Base-by-base conservation (phyloP, 208 protist species). In the Trypanosoma platydactyli region DNA sequence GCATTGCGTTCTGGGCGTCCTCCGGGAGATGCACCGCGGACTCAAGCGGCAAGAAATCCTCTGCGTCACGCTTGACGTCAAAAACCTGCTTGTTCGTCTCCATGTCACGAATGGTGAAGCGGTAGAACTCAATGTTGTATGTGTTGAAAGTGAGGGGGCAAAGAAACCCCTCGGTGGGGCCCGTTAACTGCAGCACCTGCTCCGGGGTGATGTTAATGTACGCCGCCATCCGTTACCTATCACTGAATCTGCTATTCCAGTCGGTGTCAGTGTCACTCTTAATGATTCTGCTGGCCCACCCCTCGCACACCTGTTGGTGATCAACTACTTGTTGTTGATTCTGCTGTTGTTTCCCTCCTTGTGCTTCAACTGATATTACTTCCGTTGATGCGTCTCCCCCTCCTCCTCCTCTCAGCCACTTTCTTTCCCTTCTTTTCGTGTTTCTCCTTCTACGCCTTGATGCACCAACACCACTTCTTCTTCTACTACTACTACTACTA, bases 81-180 rank as follows among this genome's bases (percentile, higher is more conserved):
- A 98, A 97, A 13, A 98, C 52, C 1, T 89, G 53, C 51, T 64
- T 63, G 48, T 92, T 92, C 12, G 80, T 79, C 50, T 95, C 92
- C 20, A 95, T 68, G 67, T 99, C 95, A 30, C 95, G 83, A 30
- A 99, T 97, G 27, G 86, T 88, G 69, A 99, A 99, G 11, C 81
- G 82, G 54, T 94, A 80, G 73, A 99, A 99, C 69, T 98, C 92
- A 50, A 99, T 89, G 60, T 89, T 85, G 76, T 95, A 98, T 1
- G 64, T 91, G 71, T 99, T 98, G 9, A 86, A 91, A 12, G 72
- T 82, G 38, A 98, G 66, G 5, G 94, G 86, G 80, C 95, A 98
- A 16, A 98, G 82, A 70, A 95, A 98, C 29, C 58, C 87, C 73
- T 87, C 79, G 18, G 88, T 93, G 3, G 91, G 91, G 4, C 57